These are phyloP conservation scores for Cytospora paraplurivora DNA, from an alignment of 2,329 filamentous ascomycete species.

Conservation along the genomic window DNA sequence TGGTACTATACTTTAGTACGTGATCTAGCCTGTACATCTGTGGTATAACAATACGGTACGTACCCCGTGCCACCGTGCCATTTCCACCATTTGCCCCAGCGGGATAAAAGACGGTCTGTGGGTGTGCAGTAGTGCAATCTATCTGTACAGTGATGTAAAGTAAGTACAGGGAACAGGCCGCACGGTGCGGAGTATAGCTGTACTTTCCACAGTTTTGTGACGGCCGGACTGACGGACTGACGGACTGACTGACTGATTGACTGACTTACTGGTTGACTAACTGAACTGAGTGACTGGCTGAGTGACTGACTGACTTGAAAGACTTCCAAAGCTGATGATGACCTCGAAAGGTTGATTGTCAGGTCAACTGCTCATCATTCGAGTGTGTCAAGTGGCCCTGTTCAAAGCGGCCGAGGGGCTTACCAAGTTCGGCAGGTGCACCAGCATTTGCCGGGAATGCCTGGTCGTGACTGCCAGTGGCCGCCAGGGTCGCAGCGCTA, in stretches of 20 bases:
- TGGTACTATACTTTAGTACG: neutral
- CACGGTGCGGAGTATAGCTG: neutral
- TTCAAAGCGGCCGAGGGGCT: neutral
- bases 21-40: neutral
- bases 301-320: conserved; percentile 1
- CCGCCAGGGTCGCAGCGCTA: conserved; percentile 8
- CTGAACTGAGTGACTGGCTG: neutral
- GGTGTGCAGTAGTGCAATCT: neutral
- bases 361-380: neutral
- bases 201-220: neutral
- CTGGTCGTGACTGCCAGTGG: neutral
- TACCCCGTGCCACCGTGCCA: neutral
- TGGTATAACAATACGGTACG: neutral
- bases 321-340: neutral
- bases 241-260: neutral
- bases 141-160: neutral
- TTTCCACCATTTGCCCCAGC: neutral
- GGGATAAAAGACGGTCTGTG: neutral
- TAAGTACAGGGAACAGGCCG: neutral
- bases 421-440: neutral
- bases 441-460: neutral
- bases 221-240: too few relatives aligned
- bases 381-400: neutral
- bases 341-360: neutral
- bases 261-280: too few relatives aligned